Percentiles rank a stretch among this genome's conserved stretches.
phyloP scores from a whole-genome alignment of 2,329 filamentous ascomycete genomes.

The Pestalotiopsis sp. region DNA sequence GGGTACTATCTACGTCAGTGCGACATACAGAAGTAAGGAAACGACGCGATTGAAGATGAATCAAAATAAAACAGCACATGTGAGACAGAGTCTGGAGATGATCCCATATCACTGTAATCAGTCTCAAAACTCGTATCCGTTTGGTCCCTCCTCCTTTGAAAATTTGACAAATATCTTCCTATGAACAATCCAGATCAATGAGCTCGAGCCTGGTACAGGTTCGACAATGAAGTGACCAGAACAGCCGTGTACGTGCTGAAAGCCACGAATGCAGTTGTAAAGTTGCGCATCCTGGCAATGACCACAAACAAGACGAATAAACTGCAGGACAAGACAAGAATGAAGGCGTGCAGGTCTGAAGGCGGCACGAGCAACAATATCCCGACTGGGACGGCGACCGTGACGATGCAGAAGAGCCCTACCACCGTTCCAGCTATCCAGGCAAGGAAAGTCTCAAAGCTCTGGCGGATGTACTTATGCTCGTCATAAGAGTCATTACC shows the following conservation, averaged over 20 bases:
- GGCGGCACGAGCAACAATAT: not conserved
- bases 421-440: not conserved
- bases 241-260: not conserved
- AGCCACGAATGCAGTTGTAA: not conserved
- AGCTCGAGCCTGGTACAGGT: not conserved
- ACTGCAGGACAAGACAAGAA: not conserved
- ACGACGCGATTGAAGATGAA: no score
- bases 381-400: not conserved
- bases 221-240: not conserved
- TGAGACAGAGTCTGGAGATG: no score
- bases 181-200: no score
- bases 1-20: no score
- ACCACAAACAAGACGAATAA: not conserved
- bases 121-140: no score
- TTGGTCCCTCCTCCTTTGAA: no score
- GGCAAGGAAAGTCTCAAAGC: not conserved
- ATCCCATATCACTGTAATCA: no score
- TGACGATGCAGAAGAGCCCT: not conserved
- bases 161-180: no score
- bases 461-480: not conserved
- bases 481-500: not conserved
- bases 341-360: not conserved
- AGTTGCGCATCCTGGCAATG: not conserved
- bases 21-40: no score
- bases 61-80: no score